Percentiles rank a stretch among this genome's conserved stretches.
phyloP scores from a whole-genome alignment of 208 protist genomes.

The Leishmania aethiopica region DNA sequence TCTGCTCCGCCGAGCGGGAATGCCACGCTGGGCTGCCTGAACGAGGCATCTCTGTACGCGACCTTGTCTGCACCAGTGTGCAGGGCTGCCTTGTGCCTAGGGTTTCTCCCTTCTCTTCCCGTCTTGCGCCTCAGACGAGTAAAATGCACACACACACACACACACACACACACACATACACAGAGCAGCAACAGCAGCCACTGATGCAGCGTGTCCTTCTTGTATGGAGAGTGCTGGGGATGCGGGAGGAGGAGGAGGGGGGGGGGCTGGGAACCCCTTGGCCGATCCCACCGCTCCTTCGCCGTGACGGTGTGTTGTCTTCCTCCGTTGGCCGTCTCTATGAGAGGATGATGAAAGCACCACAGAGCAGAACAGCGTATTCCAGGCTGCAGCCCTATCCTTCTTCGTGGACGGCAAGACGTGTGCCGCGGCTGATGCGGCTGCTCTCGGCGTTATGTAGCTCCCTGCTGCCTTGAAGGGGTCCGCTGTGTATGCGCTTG shows the following conservation, averaged over 20 bases:
- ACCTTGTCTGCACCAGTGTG: neutral
- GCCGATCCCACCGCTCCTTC: neutral
- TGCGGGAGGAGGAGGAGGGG: neutral
- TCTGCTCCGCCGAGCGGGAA: conserved; percentile 82
- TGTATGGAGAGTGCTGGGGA: neutral
- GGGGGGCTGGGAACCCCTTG: neutral
- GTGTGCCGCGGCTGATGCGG: no score
- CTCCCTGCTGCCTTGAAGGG: neutral
- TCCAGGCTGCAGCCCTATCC: neutral
- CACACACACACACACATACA: neutral
- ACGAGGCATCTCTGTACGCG: conserved; percentile 2
- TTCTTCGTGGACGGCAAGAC: neutral
- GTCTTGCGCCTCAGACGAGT: neutral
- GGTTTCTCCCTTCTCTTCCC: neutral
- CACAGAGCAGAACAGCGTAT: neutral
- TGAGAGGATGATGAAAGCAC: neutral
- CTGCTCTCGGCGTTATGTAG: no score
- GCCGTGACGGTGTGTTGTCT: neutral
- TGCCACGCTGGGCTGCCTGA: conserved; percentile 16
- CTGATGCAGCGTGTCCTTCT: neutral
- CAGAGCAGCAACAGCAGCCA: neutral
- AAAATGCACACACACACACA: neutral
- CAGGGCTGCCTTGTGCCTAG: neutral
- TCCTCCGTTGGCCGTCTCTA: neutral
- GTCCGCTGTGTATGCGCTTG: neutral